Conservation (phyloP, 1,139 yeast genomes). For the Saccharomycopsis phalli region DNA sequence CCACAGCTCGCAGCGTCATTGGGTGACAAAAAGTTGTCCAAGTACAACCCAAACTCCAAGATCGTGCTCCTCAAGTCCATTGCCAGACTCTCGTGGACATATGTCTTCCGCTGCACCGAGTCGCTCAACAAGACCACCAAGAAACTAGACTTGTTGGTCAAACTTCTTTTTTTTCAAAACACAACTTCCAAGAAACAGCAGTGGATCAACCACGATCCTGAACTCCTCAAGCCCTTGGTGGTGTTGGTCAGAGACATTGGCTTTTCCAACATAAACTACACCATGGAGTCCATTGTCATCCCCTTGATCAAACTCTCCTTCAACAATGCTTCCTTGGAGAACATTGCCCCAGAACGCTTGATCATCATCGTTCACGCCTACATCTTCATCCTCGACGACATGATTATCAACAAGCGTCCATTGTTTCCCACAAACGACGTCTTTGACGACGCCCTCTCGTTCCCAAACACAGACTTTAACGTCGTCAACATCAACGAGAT, state of each 20-base stretch:
- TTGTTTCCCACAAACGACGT: conserved; percentile 62
- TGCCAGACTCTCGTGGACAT: conserved; percentile 81
- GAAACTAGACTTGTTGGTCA: conserved; percentile 49
- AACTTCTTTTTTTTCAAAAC: conserved; percentile 43
- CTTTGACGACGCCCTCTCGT: conserved; percentile 5
- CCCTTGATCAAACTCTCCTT: conserved; percentile 46
- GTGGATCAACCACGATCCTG: conserved; percentile 58
- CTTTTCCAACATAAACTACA: conserved; percentile 66
- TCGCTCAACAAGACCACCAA: conserved; percentile 80
- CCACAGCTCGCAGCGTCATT: conserved; percentile 6
- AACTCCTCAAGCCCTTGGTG: conserved; percentile 55
- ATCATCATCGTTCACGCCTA: conserved; percentile 66
- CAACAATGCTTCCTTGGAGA: conserved; percentile 51
- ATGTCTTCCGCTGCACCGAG: conserved; percentile 76
- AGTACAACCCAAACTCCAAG: conserved; percentile 7
- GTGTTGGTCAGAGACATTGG: conserved; percentile 72
- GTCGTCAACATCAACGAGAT: conserved; percentile 13
- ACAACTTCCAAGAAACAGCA: conserved; percentile 51
- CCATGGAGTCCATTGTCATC: conserved; percentile 66
- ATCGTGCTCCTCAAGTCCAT: conserved; percentile 55
- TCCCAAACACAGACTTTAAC: conserved; percentile 11
- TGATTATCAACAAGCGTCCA: conserved; percentile 50
- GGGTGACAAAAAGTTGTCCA: conserved; percentile 1
- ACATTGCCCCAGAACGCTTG: conserved; percentile 58
- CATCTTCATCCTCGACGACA: conserved; percentile 57